Conservation (phyloP, 148 eudicot genomes). For the Chenopodium berlandieri region DNA sequence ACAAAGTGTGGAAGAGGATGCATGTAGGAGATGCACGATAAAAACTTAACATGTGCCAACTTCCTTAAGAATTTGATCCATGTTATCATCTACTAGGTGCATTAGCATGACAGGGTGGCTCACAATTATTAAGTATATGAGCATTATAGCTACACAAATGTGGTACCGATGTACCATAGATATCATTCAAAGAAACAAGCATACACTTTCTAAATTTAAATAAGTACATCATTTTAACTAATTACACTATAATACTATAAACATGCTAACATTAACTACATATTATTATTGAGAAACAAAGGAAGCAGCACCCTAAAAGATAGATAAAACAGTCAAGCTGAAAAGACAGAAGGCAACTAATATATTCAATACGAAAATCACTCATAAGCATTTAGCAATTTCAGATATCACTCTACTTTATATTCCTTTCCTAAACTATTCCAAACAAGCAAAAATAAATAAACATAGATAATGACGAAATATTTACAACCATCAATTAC, state of each 20-base stretch:
- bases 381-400: too few relatives aligned
- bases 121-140: neutral
- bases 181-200: neutral
- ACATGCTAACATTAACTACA: too few relatives aligned
- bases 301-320: neutral
- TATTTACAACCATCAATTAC: conserved; percentile 1
- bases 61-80: neutral
- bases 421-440: neutral
- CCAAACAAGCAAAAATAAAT: neutral
- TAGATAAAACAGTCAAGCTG: neutral
- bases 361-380: neutral
- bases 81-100: neutral
- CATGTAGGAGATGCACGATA: neutral
- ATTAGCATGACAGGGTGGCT: neutral
- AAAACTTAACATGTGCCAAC: neutral
- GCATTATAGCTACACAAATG: neutral
- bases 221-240: too few relatives aligned
- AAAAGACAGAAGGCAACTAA: neutral
- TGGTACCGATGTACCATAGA: neutral
- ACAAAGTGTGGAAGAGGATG: too few relatives aligned
- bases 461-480: neutral
- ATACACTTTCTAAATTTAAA: too few relatives aligned
- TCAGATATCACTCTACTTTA: neutral
- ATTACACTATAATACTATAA: too few relatives aligned
- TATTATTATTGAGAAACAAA: too few relatives aligned